Evolutionary conservation across 306 rosid genomes (phyloP), one percentile per base, ranked within the genome.

Genomic region (Prunus mume): DNA sequence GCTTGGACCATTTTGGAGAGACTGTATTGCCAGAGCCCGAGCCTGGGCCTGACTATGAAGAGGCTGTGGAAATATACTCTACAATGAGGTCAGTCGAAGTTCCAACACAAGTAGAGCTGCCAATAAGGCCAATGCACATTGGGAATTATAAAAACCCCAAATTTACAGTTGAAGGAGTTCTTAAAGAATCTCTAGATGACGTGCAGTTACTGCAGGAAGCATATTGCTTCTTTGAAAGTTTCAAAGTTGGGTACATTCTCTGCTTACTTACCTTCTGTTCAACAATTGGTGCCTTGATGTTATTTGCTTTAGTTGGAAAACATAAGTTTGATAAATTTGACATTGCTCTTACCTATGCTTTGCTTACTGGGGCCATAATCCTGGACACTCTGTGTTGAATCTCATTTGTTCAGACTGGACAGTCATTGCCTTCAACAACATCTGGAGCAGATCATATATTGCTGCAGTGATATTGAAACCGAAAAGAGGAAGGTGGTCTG

Each of bases 31-130:
- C 80, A 2, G 2, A 41, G 41, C 82, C 77, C 2, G 15, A 68
- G 0, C 74, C 86, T 57, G 86, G 86, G 12, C 60, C 71, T 22
- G 80, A 78, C 28, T 82, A 74, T 66, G 80, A 78, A 78, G 67
- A 82, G 52, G 30, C 76, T n/a, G 72, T 24, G 22, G 30, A 3
- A 3, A 28, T 55, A 38, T 28, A 62, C 65, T 25, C 58, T 34
- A 3, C 73, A 4, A 73, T 41, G 69, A 73, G 76, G 71, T 27
- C 17, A 4, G 69, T 22, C 0, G 1, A 2, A 25, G 72, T 76
- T 17, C 6, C 11, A 4, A 32, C 20, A 30, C 22, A 6, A 38
- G 50, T 15, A 12, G 51, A 30, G 18, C 34, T 12, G 32, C 9
- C 46, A 28, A 12, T 28, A 12, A 67, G 10, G 19, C 28, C 65